A percentile compares a stretch with the other conserved stretches of the same genome.
phyloP scores from a whole-genome alignment of 1,139 yeast genomes.

The Magnusiomyces tetraspermus region DNA sequence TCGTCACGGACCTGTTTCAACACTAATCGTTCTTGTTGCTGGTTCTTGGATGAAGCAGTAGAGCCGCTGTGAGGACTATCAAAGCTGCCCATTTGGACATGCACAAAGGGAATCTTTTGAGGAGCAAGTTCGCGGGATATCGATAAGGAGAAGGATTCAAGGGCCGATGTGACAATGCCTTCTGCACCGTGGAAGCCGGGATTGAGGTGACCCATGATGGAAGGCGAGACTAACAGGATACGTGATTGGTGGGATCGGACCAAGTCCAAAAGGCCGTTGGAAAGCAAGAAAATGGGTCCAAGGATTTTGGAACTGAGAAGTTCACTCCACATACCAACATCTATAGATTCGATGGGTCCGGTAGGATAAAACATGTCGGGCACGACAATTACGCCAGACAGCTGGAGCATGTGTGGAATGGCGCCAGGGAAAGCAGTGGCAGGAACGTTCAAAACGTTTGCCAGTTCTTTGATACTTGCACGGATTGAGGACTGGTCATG shows the following conservation, averaged over 20 bases:
- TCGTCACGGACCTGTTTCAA: slow-evolving; percentile 33
- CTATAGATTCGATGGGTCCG: slow-evolving; percentile 58
- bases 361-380: slow-evolving; percentile 59
- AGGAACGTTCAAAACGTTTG: slow-evolving; percentile 35
- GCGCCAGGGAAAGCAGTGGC: slow-evolving; percentile 45
- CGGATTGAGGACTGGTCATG: slow-evolving; percentile 31
- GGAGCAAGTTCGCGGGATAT: slow-evolving; percentile 33
- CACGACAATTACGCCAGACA: slow-evolving; percentile 52
- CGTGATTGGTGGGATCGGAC: slow-evolving; percentile 41
- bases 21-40: slow-evolving; percentile 26
- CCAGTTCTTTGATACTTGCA: slow-evolving; percentile 36
- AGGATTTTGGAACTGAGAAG: slow-evolving; percentile 39
- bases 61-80: slow-evolving; percentile 22
- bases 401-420: slow-evolving; percentile 41
- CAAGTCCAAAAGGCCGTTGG: slow-evolving; percentile 50
- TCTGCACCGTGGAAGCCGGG: slow-evolving; percentile 39
- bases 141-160: slow-evolving; percentile 32
- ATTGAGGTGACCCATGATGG: slow-evolving; percentile 32
- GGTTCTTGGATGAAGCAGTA: slow-evolving; percentile 6
- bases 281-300: slow-evolving; percentile 44
- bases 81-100: slow-evolving; percentile 35
- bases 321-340: slow-evolving; percentile 45
- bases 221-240: slow-evolving; percentile 32
- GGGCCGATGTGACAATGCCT: slow-evolving; percentile 31
- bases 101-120: slow-evolving; percentile 27